These are phyloP conservation scores for Sordariomycetes sp. DNA, from an alignment of 2,329 filamentous ascomycete species.

Conservation along the genomic window DNA sequence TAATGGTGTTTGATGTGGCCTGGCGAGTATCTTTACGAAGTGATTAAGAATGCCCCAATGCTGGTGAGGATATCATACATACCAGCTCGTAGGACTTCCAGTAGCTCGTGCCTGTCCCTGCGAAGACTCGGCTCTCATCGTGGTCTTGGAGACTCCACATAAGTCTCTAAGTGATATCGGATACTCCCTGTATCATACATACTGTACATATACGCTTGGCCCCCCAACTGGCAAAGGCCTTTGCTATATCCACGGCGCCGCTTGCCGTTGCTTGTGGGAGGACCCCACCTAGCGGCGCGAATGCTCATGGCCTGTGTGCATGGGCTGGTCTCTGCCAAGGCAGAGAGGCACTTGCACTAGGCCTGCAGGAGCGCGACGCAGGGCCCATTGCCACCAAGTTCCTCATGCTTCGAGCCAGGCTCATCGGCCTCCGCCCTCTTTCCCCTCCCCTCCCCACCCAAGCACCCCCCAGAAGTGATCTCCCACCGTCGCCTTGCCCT, in stretches of 20 bases:
- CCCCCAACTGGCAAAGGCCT: background rate
- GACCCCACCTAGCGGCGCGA: background rate
- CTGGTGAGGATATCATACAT: background rate
- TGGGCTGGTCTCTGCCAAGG: background rate
- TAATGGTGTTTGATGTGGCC: background rate
- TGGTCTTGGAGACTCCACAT: background rate
- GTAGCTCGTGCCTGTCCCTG: too few species aligned
- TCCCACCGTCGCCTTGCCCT: slow-evolving; percentile 35
- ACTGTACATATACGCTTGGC: background rate
- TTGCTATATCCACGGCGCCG: background rate
- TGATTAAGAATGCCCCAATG: background rate
- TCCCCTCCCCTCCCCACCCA: slow-evolving; percentile 3
- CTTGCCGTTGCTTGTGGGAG: background rate
- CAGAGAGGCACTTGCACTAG: background rate
- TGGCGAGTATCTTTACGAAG: background rate
- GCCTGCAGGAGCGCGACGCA: background rate
- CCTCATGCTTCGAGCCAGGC: background rate
- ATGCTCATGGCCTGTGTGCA: background rate
- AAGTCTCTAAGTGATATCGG: background rate
- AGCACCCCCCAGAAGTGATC: slow-evolving; percentile 26
- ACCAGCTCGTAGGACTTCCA: too few species aligned
- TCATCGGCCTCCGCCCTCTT: background rate
- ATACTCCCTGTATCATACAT: background rate
- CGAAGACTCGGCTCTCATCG: background rate
- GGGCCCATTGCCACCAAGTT: background rate